Evolutionary conservation across 2,329 filamentous ascomycete species (phyloP).

Genomic region (Coniella lustricola): DNA sequence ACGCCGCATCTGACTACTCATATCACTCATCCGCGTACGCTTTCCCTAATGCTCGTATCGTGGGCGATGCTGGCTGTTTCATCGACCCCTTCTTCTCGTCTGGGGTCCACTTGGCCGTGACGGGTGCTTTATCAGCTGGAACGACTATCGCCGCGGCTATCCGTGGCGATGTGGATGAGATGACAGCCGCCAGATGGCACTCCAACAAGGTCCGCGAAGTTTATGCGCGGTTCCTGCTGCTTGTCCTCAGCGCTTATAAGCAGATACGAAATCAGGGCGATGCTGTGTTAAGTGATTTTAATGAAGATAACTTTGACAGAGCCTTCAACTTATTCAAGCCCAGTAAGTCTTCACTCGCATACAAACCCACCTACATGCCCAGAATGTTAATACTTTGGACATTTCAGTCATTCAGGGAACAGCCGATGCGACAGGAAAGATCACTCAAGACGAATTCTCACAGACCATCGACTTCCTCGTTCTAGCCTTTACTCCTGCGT

Average conservation of each 20-base stretch:
- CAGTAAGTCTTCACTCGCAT: slow-evolving; percentile 20
- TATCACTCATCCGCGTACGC: slow-evolving; percentile 38
- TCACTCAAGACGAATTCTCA: slow-evolving; percentile 25
- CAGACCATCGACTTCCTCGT: slow-evolving; percentile 29
- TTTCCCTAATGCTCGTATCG: slow-evolving; percentile 31
- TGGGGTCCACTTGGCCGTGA: slow-evolving; percentile 38
- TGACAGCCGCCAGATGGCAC: slow-evolving; percentile 33
- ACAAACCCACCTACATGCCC: not conserved
- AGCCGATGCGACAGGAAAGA: slow-evolving; percentile 23
- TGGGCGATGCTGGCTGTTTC: slow-evolving; percentile 41
- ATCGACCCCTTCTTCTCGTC: slow-evolving; percentile 44
- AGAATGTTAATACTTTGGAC: not conserved
- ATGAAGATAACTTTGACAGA: slow-evolving; percentile 35
- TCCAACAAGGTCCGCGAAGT: slow-evolving; percentile 35
- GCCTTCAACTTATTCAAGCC: slow-evolving; percentile 36
- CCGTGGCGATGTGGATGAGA: slow-evolving; percentile 32
- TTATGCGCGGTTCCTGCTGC: slow-evolving; percentile 41
- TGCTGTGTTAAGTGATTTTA: slow-evolving; percentile 33
- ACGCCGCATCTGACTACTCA: slow-evolving; percentile 34
- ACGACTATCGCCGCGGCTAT: slow-evolving; percentile 34
- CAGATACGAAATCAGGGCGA: slow-evolving; percentile 34
- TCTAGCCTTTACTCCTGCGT: slow-evolving; percentile 20
- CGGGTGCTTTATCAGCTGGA: slow-evolving; percentile 38
- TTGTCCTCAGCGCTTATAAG: slow-evolving; percentile 30
- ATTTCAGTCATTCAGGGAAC: slow-evolving; percentile 31